Evolutionary conservation across 116 monocot species (phyloP).

Genomic region (Cymodocea nodosa): DNA sequence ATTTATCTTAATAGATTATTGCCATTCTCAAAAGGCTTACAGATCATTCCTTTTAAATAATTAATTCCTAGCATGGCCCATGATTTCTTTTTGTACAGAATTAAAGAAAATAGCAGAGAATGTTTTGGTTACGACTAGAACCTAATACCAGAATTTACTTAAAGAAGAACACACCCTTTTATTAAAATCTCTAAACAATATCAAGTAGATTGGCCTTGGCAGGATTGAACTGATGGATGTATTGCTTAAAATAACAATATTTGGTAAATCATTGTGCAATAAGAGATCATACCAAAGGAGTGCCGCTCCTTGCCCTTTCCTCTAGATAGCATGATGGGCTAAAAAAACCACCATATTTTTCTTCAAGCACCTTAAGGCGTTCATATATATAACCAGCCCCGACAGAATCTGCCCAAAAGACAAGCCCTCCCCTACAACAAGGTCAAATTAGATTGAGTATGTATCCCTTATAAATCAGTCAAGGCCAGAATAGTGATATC

Average conservation of each 20-base stretch:
- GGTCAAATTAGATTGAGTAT: neutral
- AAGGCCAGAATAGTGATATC: no score
- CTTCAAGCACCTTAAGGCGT: slow-evolving; percentile 33
- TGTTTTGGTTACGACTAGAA: no score
- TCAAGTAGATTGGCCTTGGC: no score
- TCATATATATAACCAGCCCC: slow-evolving; percentile 56
- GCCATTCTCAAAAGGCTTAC: no score
- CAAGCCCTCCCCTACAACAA: slow-evolving; percentile 54
- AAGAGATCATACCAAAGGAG: slow-evolving; percentile 4
- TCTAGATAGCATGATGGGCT: slow-evolving; percentile 56
- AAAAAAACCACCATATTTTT: slow-evolving; percentile 51
- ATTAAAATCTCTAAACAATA: no score
- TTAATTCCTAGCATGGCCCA: no score
- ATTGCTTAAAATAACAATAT: neutral
- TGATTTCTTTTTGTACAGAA: no score
- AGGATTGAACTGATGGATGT: neutral
- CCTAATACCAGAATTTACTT: no score
- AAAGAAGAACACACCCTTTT: no score
- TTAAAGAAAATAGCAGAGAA: no score
- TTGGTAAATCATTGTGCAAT: neutral
- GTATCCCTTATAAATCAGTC: neutral
- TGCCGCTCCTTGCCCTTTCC: slow-evolving; percentile 36
- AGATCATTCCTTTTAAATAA: no score
- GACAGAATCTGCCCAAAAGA: slow-evolving; percentile 72
- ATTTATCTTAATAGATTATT: no score